These are phyloP conservation scores for Suillus americanus DNA, from an alignment of 768 basidiomycete species.

Conservation along the genomic window DNA sequence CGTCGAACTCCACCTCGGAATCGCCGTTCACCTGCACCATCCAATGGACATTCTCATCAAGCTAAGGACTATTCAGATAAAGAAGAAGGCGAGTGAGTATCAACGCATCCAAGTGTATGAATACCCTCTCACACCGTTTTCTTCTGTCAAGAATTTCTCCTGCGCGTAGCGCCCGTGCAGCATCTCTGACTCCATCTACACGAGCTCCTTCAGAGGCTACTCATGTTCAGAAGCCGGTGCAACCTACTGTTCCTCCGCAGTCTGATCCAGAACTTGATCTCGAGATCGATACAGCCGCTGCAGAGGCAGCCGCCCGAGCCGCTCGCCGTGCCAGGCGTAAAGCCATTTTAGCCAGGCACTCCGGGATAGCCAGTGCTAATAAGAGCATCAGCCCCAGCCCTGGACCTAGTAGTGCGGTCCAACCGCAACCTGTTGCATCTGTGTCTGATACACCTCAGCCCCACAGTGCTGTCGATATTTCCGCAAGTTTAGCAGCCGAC, in stretches of 20 bases:
- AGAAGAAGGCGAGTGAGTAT: constrained; percentile 94
- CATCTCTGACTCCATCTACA: constrained; percentile 26
- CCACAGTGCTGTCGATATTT: constrained; percentile 42
- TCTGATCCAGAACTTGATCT: constrained; percentile 47
- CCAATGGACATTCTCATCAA: constrained; percentile 23
- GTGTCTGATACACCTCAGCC: constrained; percentile 66
- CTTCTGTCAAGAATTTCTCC: constrained; percentile 61
- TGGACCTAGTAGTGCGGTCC: constrained; percentile 71
- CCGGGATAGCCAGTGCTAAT: constrained; percentile 42
- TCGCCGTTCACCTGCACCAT: constrained; percentile 8
- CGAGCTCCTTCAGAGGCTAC: constrained; percentile 18
- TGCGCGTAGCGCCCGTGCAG: constrained; percentile 32
- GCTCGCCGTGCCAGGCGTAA: constrained; percentile 69
- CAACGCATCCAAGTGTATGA: background rate
- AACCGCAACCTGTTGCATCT: constrained; percentile 55
- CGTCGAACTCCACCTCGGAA: constrained; percentile 20
- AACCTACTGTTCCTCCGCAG: constrained; percentile 22
- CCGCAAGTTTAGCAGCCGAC: constrained; percentile 20
- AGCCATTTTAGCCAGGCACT: constrained; percentile 80
- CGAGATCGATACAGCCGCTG: constrained; percentile 50
- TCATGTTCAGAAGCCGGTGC: constrained; percentile 11
- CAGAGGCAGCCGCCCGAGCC: constrained; percentile 62
- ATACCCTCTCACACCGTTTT: constrained; percentile 12
- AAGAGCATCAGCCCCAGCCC: constrained; percentile 55
- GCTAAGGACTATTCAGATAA: constrained; percentile 53